These are phyloP conservation scores for Malus hybrid DNA, from an alignment of 331 rosid species.

Conservation along the genomic window DNA sequence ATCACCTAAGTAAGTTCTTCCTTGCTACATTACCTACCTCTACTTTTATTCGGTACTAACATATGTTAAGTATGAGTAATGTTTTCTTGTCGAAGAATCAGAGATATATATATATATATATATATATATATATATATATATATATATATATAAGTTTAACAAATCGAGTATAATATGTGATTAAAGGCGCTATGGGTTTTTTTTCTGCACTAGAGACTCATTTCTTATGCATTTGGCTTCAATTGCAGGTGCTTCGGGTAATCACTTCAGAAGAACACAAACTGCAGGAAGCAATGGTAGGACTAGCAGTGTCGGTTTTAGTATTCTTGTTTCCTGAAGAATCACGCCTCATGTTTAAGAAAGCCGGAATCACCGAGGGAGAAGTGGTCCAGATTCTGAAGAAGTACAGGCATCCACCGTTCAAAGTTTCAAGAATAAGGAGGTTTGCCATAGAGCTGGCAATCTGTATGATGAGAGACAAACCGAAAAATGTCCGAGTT, in stretches of 20 bases:
- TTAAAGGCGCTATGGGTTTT: no score
- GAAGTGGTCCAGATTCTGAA: slow-evolving; percentile 58
- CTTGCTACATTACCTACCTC: slow-evolving; percentile 1
- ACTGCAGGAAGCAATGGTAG: slow-evolving; percentile 88
- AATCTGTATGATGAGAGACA: slow-evolving; percentile 84
- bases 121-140: not conserved
- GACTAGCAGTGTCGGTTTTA: slow-evolving; percentile 66
- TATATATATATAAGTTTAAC: not conserved
- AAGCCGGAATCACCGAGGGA: slow-evolving; percentile 47
- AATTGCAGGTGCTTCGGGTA: slow-evolving; percentile 50
- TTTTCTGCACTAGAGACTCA: not conserved
- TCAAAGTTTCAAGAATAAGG: slow-evolving; percentile 76
- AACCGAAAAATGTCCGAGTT: slow-evolving; percentile 27
- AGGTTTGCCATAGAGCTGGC: slow-evolving; percentile 72
- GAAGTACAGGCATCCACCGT: slow-evolving; percentile 50
- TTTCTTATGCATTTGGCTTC: slow-evolving; percentile 13
- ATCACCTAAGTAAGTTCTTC: slow-evolving; percentile 72
- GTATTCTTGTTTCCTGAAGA: slow-evolving; percentile 55
- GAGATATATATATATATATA: not conserved
- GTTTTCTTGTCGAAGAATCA: not conserved
- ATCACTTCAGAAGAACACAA: slow-evolving; percentile 63
- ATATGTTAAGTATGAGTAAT: not conserved
- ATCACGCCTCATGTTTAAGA: slow-evolving; percentile 48
- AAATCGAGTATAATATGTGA: not conserved
- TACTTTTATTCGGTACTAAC: not conserved